Percentiles rank a stretch among this genome's conserved stretches.
Conservation (phyloP, 2,329 filamentous ascomycete species). For the Alternaria alternata region DNA sequence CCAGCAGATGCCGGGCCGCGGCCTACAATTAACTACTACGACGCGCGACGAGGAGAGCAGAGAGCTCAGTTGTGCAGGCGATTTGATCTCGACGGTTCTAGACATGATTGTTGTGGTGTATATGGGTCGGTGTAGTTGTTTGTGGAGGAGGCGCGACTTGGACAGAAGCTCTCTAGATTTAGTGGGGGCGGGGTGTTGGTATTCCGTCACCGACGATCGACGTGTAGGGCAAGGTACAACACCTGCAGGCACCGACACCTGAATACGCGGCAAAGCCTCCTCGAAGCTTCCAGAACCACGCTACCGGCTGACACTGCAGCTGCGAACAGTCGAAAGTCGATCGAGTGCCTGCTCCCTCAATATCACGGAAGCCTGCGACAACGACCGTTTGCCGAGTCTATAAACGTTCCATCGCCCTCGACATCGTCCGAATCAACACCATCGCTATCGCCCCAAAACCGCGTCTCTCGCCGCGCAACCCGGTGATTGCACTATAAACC, state of each 20-base stretch:
- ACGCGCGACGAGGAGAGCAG: conserved; percentile 79
- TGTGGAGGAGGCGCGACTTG: conserved; percentile 29
- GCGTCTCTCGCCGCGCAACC: too few relatives aligned
- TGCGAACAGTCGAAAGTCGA: not conserved
- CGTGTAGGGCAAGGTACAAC: conserved; percentile 1
- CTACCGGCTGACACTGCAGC: not conserved
- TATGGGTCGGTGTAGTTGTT: conserved; percentile 12
- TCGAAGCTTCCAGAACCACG: conserved; percentile 39
- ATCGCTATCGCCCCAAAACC: not conserved
- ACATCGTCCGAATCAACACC: not conserved
- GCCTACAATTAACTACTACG: conserved; percentile 89
- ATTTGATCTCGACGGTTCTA: conserved; percentile 54
- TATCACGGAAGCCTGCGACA: not conserved
- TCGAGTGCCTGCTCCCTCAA: not conserved
- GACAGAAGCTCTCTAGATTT: conserved; percentile 15
- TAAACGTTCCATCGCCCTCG: not conserved
- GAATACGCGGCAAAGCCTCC: conserved; percentile 16
- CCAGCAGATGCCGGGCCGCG: conserved; percentile 17
- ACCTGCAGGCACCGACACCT: conserved; percentile 26
- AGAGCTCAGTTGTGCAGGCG: conserved; percentile 50
- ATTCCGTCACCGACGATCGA: conserved; percentile 24
- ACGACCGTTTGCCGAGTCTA: not conserved
- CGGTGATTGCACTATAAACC: not conserved
- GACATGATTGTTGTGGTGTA: conserved; percentile 51
- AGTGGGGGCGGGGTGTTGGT: conserved; percentile 33